phyloP scores from a whole-genome alignment of 2,329 filamentous ascomycete species.

The Verticillium nonalfalfae region DNA sequence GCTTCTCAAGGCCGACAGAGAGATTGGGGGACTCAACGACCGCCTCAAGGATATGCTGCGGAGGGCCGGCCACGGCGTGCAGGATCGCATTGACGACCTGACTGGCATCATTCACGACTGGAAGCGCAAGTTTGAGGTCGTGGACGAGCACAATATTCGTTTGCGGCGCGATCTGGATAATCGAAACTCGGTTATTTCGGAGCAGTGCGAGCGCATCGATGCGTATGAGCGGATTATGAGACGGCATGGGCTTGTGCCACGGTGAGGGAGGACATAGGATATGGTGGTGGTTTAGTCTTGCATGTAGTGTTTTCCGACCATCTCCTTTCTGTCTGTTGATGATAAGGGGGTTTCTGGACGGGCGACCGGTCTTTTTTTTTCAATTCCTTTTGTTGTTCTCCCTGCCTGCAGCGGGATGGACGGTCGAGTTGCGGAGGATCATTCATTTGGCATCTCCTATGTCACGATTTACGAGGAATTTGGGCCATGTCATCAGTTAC shows the following conservation, averaged over 20 bases:
- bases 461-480: neutral
- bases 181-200: constrained; percentile 5
- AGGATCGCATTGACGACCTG: constrained; percentile 22
- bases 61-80: constrained; percentile 20
- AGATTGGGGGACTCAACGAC: constrained; percentile 25
- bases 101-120: constrained; percentile 25
- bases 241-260: constrained; percentile 12
- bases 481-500: neutral
- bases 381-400: too few species aligned
- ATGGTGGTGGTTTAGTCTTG: too few species aligned
- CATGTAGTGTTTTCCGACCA: too few species aligned
- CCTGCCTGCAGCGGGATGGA: too few species aligned
- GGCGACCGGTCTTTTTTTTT: too few species aligned
- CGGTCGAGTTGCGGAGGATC: neutral
- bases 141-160: constrained; percentile 11
- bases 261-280: neutral
- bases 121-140: constrained; percentile 17
- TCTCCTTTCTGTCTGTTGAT: too few species aligned
- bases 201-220: constrained; percentile 10
- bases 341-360: too few species aligned
- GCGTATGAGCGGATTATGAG: constrained; percentile 15
- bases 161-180: constrained; percentile 9
- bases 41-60: constrained; percentile 26
- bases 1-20: constrained; percentile 26
- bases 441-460: neutral